Evolutionary conservation across 176 grass and related monocot genomes (phyloP).

Genomic region (Echinochloa phyllopogon): DNA sequence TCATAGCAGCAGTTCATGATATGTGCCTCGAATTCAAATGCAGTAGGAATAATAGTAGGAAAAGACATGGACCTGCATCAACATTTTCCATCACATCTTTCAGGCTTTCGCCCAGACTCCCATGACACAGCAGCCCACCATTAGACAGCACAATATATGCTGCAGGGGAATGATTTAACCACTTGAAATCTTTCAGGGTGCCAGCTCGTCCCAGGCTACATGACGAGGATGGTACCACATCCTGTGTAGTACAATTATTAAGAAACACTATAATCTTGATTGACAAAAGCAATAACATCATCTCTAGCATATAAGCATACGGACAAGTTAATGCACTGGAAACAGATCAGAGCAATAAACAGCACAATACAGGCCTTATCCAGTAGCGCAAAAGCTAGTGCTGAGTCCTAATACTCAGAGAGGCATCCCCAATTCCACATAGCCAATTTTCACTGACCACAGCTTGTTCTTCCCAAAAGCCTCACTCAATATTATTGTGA

Average conservation of each 20-base stretch:
- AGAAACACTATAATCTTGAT: not conserved
- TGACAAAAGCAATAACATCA: not conserved
- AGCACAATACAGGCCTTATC: not conserved
- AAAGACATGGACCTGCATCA: conserved; percentile 68
- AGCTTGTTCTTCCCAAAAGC: not conserved
- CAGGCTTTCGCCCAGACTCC: conserved; percentile 52
- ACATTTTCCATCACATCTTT: conserved; percentile 80
- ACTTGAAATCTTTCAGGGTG: conserved; percentile 77
- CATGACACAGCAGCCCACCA: conserved; percentile 64
- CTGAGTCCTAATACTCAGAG: not conserved
- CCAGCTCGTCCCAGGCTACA: conserved; percentile 51
- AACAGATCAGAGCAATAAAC: not conserved
- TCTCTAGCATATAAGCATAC: not conserved
- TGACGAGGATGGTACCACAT: conserved; percentile 59
- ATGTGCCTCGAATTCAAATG: conserved; percentile 20
- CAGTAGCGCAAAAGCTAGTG: not conserved
- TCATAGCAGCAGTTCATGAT: not conserved
- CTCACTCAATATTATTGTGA: not conserved
- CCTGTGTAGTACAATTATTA: conserved; percentile 41
- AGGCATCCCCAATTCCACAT: no score
- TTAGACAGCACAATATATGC: conserved; percentile 69
- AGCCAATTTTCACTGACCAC: not conserved
- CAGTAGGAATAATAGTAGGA: conserved; percentile 22
- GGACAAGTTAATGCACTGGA: not conserved
- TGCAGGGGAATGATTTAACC: conserved; percentile 63